A percentile compares a stretch with the other conserved stretches of the same genome.
Conservation (phyloP, 129 eudicot genomes). For the Dittrichia graveolens region DNA sequence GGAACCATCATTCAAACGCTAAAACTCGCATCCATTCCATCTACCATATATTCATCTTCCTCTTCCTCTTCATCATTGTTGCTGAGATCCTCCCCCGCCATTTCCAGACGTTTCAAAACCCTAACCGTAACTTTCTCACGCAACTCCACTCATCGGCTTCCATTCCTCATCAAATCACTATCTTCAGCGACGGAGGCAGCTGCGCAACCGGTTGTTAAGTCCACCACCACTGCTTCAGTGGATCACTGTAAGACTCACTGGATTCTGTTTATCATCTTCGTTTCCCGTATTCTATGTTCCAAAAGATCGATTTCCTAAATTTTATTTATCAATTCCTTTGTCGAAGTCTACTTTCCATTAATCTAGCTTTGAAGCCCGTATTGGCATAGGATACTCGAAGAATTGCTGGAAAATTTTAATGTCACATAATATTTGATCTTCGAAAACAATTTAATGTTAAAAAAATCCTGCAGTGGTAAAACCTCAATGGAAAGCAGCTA, state of each 20-base stretch:
- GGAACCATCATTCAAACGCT: constrained; percentile 53
- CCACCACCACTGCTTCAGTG: constrained; percentile 22
- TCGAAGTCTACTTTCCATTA: too few relatives aligned
- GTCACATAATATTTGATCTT: too few relatives aligned
- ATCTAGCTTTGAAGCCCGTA: too few relatives aligned
- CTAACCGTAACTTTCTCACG: constrained; percentile 26
- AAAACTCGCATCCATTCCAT: constrained; percentile 52
- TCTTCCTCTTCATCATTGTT: background rate
- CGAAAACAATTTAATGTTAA: background rate
- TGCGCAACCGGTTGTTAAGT: constrained; percentile 24
- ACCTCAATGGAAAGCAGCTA: constrained; percentile 91
- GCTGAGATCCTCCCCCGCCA: constrained; percentile 23
- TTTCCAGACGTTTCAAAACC: constrained; percentile 42
- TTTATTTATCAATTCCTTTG: too few relatives aligned
- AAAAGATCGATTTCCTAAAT: too few relatives aligned
- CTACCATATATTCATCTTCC: constrained; percentile 27
- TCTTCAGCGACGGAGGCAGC: constrained; percentile 39
- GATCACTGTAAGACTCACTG: constrained; percentile 24
- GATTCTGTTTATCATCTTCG: background rate
- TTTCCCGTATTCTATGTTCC: background rate
- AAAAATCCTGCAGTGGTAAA: constrained; percentile 43
- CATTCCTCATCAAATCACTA: constrained; percentile 40
- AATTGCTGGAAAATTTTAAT: background rate
- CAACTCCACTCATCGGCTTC: constrained; percentile 27
- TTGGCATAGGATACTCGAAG: background rate